Evolutionary conservation across 2,329 filamentous ascomycete genomes (phyloP).

Genomic region (Cryphonectria naterciae): DNA sequence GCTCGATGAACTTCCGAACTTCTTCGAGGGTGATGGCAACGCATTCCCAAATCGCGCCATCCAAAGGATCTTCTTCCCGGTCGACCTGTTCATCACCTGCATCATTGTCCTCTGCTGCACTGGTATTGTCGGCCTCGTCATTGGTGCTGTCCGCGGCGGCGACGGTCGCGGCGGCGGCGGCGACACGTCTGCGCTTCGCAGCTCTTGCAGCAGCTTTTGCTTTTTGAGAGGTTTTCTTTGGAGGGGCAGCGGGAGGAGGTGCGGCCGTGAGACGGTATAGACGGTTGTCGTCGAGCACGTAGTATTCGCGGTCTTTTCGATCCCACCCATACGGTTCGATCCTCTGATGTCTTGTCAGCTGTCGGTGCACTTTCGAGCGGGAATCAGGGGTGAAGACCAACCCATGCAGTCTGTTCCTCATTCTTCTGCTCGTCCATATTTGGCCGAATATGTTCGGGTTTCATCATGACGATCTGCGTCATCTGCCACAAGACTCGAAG

Average conservation of each 20-base stretch:
- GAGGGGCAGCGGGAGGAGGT: slow-evolving; percentile 59
- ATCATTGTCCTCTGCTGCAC: slow-evolving; percentile 39
- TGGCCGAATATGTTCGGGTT: slow-evolving; percentile 84
- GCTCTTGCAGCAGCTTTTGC: slow-evolving; percentile 65
- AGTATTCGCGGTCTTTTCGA: slow-evolving; percentile 82
- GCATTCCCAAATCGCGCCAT: slow-evolving; percentile 87
- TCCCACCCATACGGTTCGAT: slow-evolving; percentile 91
- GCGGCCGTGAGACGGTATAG: slow-evolving; percentile 87
- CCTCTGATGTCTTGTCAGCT: slow-evolving; percentile 50
- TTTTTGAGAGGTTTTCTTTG: slow-evolving; percentile 67
- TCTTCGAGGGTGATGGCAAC: slow-evolving; percentile 81
- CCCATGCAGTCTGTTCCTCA: slow-evolving; percentile 81
- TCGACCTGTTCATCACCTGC: slow-evolving; percentile 18
- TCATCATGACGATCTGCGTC: slow-evolving; percentile 85
- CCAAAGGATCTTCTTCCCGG: slow-evolving; percentile 65
- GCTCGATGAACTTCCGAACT: slow-evolving; percentile 71
- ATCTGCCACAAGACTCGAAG: slow-evolving; percentile 84
- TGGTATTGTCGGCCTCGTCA: slow-evolving; percentile 44
- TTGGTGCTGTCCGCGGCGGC: slow-evolving; percentile 21
- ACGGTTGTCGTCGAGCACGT: slow-evolving; percentile 90
- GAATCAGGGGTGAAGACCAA: slow-evolving; percentile 55
- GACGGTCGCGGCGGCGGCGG: slow-evolving; percentile 43
- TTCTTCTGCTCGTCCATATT: slow-evolving; percentile 84
- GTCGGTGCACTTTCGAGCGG: background rate
- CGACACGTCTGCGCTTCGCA: slow-evolving; percentile 72